Percentiles rank a stretch among this genome's conserved stretches.
Conservation (phyloP, 2,329 filamentous ascomycete genomes). For the Pestalotiopsis fici region DNA sequence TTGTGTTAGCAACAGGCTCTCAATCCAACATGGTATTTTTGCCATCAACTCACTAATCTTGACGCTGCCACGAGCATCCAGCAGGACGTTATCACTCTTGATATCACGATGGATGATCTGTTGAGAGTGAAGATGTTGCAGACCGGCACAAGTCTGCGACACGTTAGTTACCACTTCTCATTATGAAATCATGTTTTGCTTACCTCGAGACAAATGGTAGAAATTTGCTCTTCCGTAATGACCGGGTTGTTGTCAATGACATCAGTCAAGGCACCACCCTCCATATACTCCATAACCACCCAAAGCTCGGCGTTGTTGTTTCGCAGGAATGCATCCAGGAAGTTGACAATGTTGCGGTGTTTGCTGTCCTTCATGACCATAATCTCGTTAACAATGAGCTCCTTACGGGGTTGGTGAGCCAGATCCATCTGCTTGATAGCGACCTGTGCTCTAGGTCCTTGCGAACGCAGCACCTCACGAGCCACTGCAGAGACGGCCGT, state of each 20-base stretch:
- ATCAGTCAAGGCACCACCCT: slow-evolving; percentile 94
- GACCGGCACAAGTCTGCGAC: slow-evolving; percentile 83
- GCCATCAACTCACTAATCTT: slow-evolving; percentile 79
- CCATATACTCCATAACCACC: slow-evolving; percentile 99
- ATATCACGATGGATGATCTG: slow-evolving; percentile 99
- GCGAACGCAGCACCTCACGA: slow-evolving; percentile 73
- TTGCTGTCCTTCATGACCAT: slow-evolving; percentile 99
- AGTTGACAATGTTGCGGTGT: slow-evolving; percentile 98
- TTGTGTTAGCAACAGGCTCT: not conserved
- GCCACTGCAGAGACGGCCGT: slow-evolving; percentile 80
- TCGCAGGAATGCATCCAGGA: slow-evolving; percentile 92
- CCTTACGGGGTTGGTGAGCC: slow-evolving; percentile 93
- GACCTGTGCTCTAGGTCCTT: slow-evolving; percentile 83
- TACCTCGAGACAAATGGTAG: slow-evolving; percentile 95
- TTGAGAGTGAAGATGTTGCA: slow-evolving; percentile 92
- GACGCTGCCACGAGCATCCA: slow-evolving; percentile 92
- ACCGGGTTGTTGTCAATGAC: slow-evolving; percentile 97
- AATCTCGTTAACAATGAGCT: slow-evolving; percentile 98
- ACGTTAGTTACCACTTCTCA: slow-evolving; percentile 19
- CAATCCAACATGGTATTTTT: not conserved
- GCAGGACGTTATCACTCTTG: slow-evolving; percentile 97
- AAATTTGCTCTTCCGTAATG: slow-evolving; percentile 96
- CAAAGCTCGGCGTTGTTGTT: slow-evolving; percentile 96
- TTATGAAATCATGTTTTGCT: slow-evolving; percentile 26
- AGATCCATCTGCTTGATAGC: slow-evolving; percentile 99